phyloP scores from a whole-genome alignment of 768 basidiomycete species.

The Tubosaeta sp. region DNA sequence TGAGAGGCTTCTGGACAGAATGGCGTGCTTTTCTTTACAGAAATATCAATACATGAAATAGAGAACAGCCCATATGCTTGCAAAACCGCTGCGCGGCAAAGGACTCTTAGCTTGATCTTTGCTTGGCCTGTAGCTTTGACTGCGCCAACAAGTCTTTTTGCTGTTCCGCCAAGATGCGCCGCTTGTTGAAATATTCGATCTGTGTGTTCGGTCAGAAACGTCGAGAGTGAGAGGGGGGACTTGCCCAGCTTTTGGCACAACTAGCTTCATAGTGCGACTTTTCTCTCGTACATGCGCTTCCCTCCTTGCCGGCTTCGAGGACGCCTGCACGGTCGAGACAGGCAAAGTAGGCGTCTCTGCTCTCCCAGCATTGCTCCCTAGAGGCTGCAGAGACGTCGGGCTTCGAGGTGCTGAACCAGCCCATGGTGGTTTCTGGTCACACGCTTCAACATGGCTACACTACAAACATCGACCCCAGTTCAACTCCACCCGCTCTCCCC shows the following conservation, averaged over 20 bases:
- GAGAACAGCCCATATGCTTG: neutral
- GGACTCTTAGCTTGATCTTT: conserved; percentile 5
- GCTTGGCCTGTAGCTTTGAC: conserved; percentile 33
- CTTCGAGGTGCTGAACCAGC: conserved; percentile 36
- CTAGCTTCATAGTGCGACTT: conserved; percentile 58
- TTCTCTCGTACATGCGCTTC: conserved; percentile 52
- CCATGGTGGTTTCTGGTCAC: conserved; percentile 15
- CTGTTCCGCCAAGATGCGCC: conserved; percentile 74
- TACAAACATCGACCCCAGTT: conserved; percentile 46
- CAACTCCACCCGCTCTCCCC: conserved; percentile 69
- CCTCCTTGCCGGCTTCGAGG: conserved; percentile 72
- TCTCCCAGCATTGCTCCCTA: conserved; percentile 79
- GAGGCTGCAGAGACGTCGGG: conserved; percentile 39
- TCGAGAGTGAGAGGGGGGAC: conserved; percentile 23
- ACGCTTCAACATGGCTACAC: conserved; percentile 18
- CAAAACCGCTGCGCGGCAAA: neutral
- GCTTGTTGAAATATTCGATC: conserved; percentile 95
- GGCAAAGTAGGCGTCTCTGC: conserved; percentile 76
- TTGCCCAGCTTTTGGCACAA: conserved; percentile 89
- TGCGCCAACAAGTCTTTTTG: conserved; percentile 68
- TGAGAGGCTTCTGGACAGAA: neutral
- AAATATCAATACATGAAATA: conserved; percentile 3
- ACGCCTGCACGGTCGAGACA: conserved; percentile 73
- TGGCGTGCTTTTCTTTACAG: neutral
- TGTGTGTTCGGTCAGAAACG: conserved; percentile 28